These are phyloP conservation scores for Xylaria sp. DNA, from an alignment of 2,329 filamentous ascomycete species.

Conservation along the genomic window DNA sequence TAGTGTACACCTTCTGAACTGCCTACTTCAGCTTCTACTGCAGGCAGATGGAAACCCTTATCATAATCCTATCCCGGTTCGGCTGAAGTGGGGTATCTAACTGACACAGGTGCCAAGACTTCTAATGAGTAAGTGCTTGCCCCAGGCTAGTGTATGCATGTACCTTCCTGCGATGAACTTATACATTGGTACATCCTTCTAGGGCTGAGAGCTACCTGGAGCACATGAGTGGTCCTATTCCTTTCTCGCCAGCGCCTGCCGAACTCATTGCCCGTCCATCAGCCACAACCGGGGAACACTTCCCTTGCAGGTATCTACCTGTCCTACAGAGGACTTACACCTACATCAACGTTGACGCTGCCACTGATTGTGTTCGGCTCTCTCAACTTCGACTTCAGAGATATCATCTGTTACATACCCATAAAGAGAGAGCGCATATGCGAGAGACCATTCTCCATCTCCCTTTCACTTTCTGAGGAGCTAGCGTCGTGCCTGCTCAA, in stretches of 20 bases:
- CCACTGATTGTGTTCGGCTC: slow-evolving; percentile 10
- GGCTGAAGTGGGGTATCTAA: background rate
- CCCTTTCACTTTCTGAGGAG: background rate
- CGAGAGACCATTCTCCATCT: background rate
- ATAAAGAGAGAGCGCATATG: background rate
- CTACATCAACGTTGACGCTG: slow-evolving; percentile 17
- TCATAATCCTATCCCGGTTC: background rate
- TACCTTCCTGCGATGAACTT: background rate
- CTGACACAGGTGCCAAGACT: background rate
- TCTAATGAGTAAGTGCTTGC: background rate
- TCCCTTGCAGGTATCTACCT: slow-evolving; percentile 3
- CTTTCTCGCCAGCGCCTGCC: background rate
- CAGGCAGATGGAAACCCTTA: slow-evolving; percentile 2
- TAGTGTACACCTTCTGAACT: too few species aligned
- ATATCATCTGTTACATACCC: background rate
- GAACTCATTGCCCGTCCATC: background rate
- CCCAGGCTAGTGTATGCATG: background rate
- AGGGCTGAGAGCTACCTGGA: background rate
- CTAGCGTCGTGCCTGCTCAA: background rate
- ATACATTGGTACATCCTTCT: background rate
- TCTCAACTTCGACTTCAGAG: background rate
- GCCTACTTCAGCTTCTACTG: background rate
- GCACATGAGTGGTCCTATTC: background rate
- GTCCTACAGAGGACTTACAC: background rate
- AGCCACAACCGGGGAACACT: slow-evolving; percentile 18